Evolutionary conservation across 768 basidiomycete genomes (phyloP).

Genomic region (Podaxis carcinomalis): DNA sequence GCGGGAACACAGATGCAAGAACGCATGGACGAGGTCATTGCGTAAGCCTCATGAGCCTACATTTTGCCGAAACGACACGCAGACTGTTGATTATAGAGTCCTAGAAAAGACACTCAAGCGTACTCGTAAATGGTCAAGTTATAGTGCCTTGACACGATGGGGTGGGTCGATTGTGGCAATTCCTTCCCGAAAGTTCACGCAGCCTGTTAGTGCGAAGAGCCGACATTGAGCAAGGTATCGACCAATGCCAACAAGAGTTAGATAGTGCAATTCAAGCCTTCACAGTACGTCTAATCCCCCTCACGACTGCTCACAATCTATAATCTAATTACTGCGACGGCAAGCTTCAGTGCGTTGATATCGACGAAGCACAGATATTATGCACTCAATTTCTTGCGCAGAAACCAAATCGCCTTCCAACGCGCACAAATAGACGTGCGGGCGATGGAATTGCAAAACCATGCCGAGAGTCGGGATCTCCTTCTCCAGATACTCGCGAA

Average conservation of each 20-base stretch:
- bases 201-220: constrained; percentile 34
- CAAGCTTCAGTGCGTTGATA: constrained; percentile 22
- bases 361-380: background rate
- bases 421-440: constrained; percentile 24
- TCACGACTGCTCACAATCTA: background rate
- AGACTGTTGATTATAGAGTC: constrained; percentile 26
- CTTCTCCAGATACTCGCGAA: constrained; percentile 34
- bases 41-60: constrained; percentile 26
- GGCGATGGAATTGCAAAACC: constrained; percentile 24
- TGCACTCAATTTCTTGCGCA: background rate
- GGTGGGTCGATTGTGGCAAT: constrained; percentile 24
- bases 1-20: constrained; percentile 36
- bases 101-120: constrained; percentile 35
- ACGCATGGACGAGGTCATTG: constrained; percentile 38
- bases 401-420: background rate
- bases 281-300: constrained; percentile 27
- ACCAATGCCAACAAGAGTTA: constrained; percentile 38
- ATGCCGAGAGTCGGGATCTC: constrained; percentile 31
- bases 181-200: background rate
- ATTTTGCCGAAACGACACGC: background rate
- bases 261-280: constrained; percentile 37
- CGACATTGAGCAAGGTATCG: constrained; percentile 44
- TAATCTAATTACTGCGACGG: background rate
- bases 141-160: constrained; percentile 32
- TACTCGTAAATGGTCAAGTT: constrained; percentile 33